A percentile compares a stretch with the other conserved stretches of the same genome.
These are phyloP conservation scores for Lizonia empirigonia DNA, from an alignment of 2,329 filamentous ascomycete genomes.

Conservation along the genomic window DNA sequence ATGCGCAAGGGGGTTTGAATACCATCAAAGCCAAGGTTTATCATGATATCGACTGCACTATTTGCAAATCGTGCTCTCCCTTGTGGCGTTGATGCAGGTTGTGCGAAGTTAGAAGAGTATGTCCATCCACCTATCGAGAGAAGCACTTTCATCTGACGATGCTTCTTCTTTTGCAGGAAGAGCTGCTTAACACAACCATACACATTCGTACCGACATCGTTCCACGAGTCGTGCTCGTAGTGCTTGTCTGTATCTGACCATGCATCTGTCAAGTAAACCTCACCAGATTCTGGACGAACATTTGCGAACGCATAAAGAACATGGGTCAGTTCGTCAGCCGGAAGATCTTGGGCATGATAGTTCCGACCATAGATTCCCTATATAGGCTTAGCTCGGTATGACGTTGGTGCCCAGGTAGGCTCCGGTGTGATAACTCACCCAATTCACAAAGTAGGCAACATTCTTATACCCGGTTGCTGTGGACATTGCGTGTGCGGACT, in stretches of 20 bases:
- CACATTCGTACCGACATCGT: constrained; percentile 47
- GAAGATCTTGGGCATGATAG: constrained; percentile 45
- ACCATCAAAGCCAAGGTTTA: constrained; percentile 47
- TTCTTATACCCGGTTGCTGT: constrained; percentile 42
- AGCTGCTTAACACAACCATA: constrained; percentile 49
- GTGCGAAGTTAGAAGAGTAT: constrained; percentile 46
- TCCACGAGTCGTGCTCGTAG: constrained; percentile 47
- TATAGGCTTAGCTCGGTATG: constrained; percentile 11
- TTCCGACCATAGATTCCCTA: constrained; percentile 48
- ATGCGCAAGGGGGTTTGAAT: neutral
- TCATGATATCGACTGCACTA: constrained; percentile 40
- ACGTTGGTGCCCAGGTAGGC: constrained; percentile 10
- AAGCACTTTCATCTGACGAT: constrained; percentile 46
- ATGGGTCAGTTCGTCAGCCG: constrained; percentile 43
- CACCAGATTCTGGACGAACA: constrained; percentile 44
- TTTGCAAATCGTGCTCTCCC: constrained; percentile 43
- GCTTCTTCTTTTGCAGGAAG: constrained; percentile 44
- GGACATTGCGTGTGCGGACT: constrained; percentile 16
- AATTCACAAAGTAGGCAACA: constrained; percentile 49
- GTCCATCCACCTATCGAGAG: constrained; percentile 50
- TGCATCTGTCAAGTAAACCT: constrained; percentile 47
- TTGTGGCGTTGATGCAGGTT: constrained; percentile 38
- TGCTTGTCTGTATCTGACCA: constrained; percentile 49
- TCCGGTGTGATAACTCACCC: constrained; percentile 25
- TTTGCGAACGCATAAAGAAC: constrained; percentile 49